Evolutionary conservation across 306 rosid species (phyloP), one percentile per base, ranked within the genome.

Genomic region (Hippophae tibetana): DNA sequence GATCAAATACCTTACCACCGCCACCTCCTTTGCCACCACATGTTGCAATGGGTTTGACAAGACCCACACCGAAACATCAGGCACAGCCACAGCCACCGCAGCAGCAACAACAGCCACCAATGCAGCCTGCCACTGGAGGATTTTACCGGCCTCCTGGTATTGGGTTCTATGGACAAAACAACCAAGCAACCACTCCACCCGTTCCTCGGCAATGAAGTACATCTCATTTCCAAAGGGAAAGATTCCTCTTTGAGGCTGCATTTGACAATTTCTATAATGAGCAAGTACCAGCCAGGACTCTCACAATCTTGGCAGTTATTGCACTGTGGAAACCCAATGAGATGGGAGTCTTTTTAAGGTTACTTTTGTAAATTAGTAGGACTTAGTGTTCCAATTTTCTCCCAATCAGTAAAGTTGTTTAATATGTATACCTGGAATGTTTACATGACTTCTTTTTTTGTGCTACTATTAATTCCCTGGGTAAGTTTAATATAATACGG

Each of bases 11-110:
- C 61, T 72, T 83, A 12, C 92, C 95, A 8, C 96, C 89, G 56
- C 95, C 95, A 47, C 97, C 95, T 58, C 92, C 89, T 50, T 61
- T 79, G 61, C 95, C 89, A 69, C 84, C 82, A 11, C 89, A 81
- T 69, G 74, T 80, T 49, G 75, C 81, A 47, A 75, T 79, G 69
- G 86, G 90, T 31, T 64, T 83, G 63, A 52, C 86, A 26, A 79
- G 81, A 82, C 73, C 95, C 12, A 64, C 74, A 68, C 89, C 70
- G 63, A 74, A 78, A 55, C 76, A 76, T 11, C 89, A 66, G 61
- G 1, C 55, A 14, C 72, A 58, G 71, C 31, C 63, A 7, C 83
- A 78, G 71, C 31, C 63, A 7, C 81, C 74, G 69, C 89, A 70
- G 72, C 87, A 75, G 62, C 93, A 77, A 18, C 83, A 55, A 60